Conservation (phyloP, 352 stramenopile genomes). For the Peronospora farinosa region DNA sequence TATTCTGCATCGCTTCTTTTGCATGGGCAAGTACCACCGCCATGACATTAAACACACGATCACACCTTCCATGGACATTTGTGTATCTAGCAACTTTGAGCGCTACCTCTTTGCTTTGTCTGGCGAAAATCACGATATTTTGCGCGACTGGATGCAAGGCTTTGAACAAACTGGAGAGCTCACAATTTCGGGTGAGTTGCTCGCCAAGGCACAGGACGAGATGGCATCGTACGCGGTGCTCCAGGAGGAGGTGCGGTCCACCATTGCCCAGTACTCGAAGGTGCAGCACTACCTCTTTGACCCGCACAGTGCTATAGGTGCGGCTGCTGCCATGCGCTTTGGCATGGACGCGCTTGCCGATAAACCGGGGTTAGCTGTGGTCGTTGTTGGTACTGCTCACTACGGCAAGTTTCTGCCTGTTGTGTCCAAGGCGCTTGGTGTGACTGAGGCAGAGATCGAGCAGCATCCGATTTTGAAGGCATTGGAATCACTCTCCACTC, state of each 20-base stretch:
- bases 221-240: conserved; percentile 90
- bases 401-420: conserved; percentile 97
- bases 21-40: conserved; percentile 93
- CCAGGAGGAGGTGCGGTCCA: conserved; percentile 82
- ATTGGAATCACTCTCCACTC: conserved; percentile 64
- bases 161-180: conserved; percentile 95
- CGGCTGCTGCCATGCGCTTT: conserved; percentile 84
- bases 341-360: conserved; percentile 55
- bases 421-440: conserved; percentile 82
- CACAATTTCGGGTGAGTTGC: conserved; percentile 85
- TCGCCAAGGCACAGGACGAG: conserved; percentile 87
- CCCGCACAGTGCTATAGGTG: conserved; percentile 94
- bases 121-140: conserved; percentile 87
- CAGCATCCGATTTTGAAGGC: conserved; percentile 76
- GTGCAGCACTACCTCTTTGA: conserved; percentile 94
- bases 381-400: conserved; percentile 95
- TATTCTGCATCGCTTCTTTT: conserved; percentile 98
- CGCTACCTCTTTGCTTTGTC: conserved; percentile 95
- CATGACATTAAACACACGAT: conserved; percentile 90
- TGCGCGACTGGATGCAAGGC: conserved; percentile 90
- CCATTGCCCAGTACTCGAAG: conserved; percentile 90
- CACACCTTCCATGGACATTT: conserved; percentile 99
- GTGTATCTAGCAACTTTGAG: conserved; percentile 99
- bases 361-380: conserved; percentile 60
- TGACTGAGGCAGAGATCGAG: conserved; percentile 50